Conservation (phyloP, 768 basidiomycete genomes). For the Lactarius akahatsu region DNA sequence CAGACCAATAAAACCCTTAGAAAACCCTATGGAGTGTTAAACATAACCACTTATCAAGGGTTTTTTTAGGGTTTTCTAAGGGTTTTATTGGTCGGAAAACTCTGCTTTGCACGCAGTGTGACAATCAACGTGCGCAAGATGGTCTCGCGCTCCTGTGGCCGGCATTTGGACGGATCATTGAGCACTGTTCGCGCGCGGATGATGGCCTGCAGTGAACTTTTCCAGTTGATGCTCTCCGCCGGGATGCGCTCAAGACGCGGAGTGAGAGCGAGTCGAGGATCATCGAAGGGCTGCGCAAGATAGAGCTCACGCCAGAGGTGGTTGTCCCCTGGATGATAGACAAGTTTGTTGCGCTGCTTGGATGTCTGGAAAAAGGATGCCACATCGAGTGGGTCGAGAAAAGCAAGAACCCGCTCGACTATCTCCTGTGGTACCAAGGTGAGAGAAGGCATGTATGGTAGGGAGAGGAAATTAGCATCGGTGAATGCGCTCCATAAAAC, state of each 20-base stretch:
- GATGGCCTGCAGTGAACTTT: slow-evolving; percentile 50
- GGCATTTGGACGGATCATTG: slow-evolving; percentile 36
- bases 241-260: slow-evolving; percentile 34
- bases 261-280: slow-evolving; percentile 53
- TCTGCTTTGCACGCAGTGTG: too few relatives aligned
- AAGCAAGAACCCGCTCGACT: slow-evolving; percentile 54
- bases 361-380: slow-evolving; percentile 53
- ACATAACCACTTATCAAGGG: too few relatives aligned
- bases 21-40: too few relatives aligned
- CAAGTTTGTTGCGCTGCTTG: slow-evolving; percentile 40
- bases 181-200: slow-evolving; percentile 54
- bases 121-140: slow-evolving; percentile 53
- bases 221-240: slow-evolving; percentile 44
- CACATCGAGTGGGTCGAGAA: slow-evolving; percentile 62
- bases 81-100: too few relatives aligned
- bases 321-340: slow-evolving; percentile 47
- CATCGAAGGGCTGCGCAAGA: slow-evolving; percentile 61
- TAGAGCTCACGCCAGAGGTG: slow-evolving; percentile 68
- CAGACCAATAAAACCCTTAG: too few relatives aligned
- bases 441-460: slow-evolving; percentile 6
- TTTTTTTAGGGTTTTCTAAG: too few relatives aligned
- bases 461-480: background rate
- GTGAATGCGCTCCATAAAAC: slow-evolving; percentile 5
- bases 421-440: slow-evolving; percentile 53
- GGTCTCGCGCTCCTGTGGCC: slow-evolving; percentile 43